Evolutionary conservation across 169 alveolate genomes (phyloP).

Genomic region (Plasmodium yoelii): DNA sequence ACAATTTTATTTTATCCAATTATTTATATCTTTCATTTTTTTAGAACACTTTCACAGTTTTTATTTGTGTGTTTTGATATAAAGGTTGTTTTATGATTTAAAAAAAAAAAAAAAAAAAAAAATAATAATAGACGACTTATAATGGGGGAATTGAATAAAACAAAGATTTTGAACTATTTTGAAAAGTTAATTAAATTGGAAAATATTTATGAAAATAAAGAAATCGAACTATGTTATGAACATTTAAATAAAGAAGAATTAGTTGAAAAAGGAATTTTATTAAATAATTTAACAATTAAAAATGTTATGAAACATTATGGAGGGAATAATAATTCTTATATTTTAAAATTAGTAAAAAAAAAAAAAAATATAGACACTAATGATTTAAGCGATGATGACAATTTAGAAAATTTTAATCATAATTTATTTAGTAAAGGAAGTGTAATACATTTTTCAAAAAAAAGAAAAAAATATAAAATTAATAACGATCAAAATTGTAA

Average conservation of each 20-base stretch:
- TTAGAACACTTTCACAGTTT: no score
- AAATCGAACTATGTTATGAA: slow-evolving; percentile 51
- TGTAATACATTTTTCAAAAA: slow-evolving; percentile 64
- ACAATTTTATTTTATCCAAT: no score
- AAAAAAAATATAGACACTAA: slow-evolving; percentile 24
- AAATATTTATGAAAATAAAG: slow-evolving; percentile 48
- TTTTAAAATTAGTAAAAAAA: slow-evolving; percentile 38
- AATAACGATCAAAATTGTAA: no score
- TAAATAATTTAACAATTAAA: slow-evolving; percentile 49
- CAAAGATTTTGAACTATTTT: slow-evolving; percentile 20
- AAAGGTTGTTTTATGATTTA: no score
- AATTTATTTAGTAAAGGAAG: slow-evolving; percentile 56
- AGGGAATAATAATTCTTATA: slow-evolving; percentile 36
- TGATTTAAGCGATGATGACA: slow-evolving; percentile 69
- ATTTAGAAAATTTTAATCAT: slow-evolving; percentile 44
- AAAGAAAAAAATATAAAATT: slow-evolving; percentile 42
- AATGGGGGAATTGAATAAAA: not conserved
- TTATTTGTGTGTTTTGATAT: no score
- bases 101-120: no score
- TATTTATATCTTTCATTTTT: no score
- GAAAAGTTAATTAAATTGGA: slow-evolving; percentile 44
- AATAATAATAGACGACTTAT: not conserved
- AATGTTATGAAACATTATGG: slow-evolving; percentile 19
- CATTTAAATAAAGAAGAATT: slow-evolving; percentile 58
- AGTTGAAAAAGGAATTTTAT: slow-evolving; percentile 50